Base-by-base conservation (phyloP, 177 flowering plant genomes). In the Telopea speciosissima region DNA sequence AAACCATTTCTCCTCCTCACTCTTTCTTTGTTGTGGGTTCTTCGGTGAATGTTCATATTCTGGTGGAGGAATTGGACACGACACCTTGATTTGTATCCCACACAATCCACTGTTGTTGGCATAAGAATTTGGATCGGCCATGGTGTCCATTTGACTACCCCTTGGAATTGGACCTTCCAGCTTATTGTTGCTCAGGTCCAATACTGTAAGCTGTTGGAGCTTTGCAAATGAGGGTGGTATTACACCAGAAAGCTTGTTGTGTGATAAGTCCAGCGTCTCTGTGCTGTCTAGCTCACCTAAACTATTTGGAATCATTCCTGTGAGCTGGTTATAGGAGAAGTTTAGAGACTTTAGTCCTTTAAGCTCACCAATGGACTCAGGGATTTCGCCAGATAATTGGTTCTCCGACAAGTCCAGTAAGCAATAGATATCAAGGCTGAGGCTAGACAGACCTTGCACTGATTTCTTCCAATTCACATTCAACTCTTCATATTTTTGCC, bases 241-340 rank as follows among this genome's bases (percentile, higher is more conserved):
- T 67, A 67, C 42, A 12, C 91, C 89, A 0, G 85, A 82, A 26
- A 85, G 73, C 44, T 44, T 66, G 68, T 87, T 85, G 74, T 81
- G 79, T 17, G 86, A 87, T 73, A 87, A 67, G 73, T 85, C 88
- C 82, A 86, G 73, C 76, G 79, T 82, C 69, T 87, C 88, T 24
- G 85, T 0, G 17, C 64, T 78, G 60, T 81, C 68, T 19, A 87
- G 56, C 49, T 74, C 70, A 11, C 89, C 89, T 44, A 84, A 75
- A 72, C 69, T 81, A 26, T 16, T 8, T 49, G 89, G 87, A 62
- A 88, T 88, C 16, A 31, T 54, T 0, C 87, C 86, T 4, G 77
- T 70, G 66, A 87, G 79, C 0, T 28, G 69, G 73, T 87, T 84
- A 44, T 73, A 68, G 9, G 89, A 84, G 65, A 86, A 44, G 73